Base-by-base conservation (phyloP, 2,329 filamentous ascomycete genomes). In the Pseudogymnoascus pannorum region DNA sequence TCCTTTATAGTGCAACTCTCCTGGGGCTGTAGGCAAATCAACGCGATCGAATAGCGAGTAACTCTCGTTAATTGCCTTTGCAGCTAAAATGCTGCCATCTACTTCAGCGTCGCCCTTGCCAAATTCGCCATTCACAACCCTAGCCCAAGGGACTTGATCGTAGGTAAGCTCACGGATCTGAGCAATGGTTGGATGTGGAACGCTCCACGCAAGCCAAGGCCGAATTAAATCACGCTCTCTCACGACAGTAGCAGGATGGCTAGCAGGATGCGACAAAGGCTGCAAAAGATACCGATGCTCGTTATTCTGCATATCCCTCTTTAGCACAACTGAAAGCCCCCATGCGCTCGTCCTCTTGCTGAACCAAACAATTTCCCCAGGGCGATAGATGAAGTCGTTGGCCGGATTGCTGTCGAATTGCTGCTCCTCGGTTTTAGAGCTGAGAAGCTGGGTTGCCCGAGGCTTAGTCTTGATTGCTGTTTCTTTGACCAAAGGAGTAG, bases 191-290 rank as follows among this genome's bases (percentile, higher is more conserved):
- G 78, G 80, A n/a, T 66, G 68, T 1, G 82, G 82, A 11, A 81
- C 77, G 58, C 78, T 81, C 81, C 81, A 84, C 1, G 82, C 81
- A 26, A 84, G 75, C 81, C 81, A 85, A 0, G 82, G 82, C 36
- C 82, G 76, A 36, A 84, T 72, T 11, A 75, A 69, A 4, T 70
- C 67, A 60, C 75, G 68, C 1, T 74, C 73, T 20, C 81, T 76
- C 9, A 78, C 72, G 48, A 78, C 74, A 4, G 73, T 67, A 24
- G 71, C 66, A 9, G 74, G 73, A 20, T 75, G 67, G 7, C 72
- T 67, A 44, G 70, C 70, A 7, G 79, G 79, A 69, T 75, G 78
- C 51, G 74, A 83, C 8, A 78, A 75, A 4, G 79, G 79, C 64
- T 81, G 79, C 5, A 81, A 69, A 4, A 77, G 66, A 65, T 80